phyloP scores from a whole-genome alignment of 345 rosid genomes.

The Linum usitatissimum region DNA sequence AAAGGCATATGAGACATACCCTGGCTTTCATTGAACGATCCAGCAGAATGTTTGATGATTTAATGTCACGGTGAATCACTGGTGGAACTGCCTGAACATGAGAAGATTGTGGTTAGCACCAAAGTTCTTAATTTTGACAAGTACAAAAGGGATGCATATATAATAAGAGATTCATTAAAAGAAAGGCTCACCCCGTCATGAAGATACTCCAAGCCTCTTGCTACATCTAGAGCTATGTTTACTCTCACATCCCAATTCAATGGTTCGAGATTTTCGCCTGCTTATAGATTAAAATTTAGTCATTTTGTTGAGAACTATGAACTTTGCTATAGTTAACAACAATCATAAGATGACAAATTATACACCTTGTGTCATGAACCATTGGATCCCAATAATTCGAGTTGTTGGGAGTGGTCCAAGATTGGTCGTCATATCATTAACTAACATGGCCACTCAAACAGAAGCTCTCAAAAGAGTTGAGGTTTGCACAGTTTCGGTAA shows the following conservation, averaged over 20 bases:
- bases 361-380: too few species aligned
- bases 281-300: slow-evolving; percentile 8
- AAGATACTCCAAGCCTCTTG: slow-evolving; percentile 96
- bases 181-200: slow-evolving; percentile 76
- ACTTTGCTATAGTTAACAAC: too few species aligned
- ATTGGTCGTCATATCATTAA: too few species aligned
- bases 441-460: too few species aligned
- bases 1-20: slow-evolving; percentile 30
- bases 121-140: not conserved
- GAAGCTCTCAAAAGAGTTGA: too few species aligned
- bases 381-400: too few species aligned
- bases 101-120: not conserved
- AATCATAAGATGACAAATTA: too few species aligned
- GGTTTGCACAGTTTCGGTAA: too few species aligned
- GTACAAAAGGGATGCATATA: not conserved
- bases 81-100: slow-evolving; percentile 88
- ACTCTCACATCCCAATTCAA: slow-evolving; percentile 84
- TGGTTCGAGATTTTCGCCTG: slow-evolving; percentile 54
- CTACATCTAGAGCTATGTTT: slow-evolving; percentile 76
- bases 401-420: too few species aligned
- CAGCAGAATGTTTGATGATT: slow-evolving; percentile 90
- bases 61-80: slow-evolving; percentile 88
- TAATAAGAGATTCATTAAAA: not conserved
- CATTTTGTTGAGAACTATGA: not conserved
- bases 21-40: slow-evolving; percentile 93